These are phyloP conservation scores for Cerrena zonata DNA, from an alignment of 1,284 basidiomycete genomes.

Conservation along the genomic window DNA sequence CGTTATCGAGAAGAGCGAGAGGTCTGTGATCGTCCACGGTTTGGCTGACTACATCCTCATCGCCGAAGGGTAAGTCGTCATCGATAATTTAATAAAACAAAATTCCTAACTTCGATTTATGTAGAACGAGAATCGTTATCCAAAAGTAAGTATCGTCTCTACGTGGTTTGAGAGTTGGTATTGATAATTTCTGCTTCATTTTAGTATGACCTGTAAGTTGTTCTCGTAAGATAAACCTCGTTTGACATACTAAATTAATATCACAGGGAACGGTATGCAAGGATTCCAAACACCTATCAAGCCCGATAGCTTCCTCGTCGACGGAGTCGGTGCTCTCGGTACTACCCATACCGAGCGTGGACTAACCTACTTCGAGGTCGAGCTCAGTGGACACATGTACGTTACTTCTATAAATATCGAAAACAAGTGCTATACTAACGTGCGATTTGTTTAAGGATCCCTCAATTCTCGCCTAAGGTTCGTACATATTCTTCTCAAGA, in stretches of 20 bases:
- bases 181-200: too few relatives aligned
- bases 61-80: constrained; percentile 53
- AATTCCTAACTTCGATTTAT: too few relatives aligned
- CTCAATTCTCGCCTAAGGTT: constrained; percentile 61
- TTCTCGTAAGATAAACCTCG: constrained; percentile 16
- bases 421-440: neutral
- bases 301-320: constrained; percentile 62
- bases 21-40: constrained; percentile 67
- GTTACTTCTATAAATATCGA: constrained; percentile 19
- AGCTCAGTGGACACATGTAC: constrained; percentile 66
- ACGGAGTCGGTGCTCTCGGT: constrained; percentile 62
- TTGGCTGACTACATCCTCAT: constrained; percentile 67
- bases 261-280: constrained; percentile 56
- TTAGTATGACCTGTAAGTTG: constrained; percentile 63
- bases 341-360: constrained; percentile 61
- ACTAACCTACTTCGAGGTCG: constrained; percentile 61
- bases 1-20: constrained; percentile 70
- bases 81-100: too few relatives aligned
- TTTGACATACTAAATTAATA: neutral
- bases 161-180: too few relatives aligned
- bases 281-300: constrained; percentile 66
- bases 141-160: constrained; percentile 61
- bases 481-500: constrained; percentile 2
- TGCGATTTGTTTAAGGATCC: constrained; percentile 41
- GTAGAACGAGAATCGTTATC: constrained; percentile 53